phyloP scores from a whole-genome alignment of 257 asterid genomes.

The Schizonepeta tenuifolia region DNA sequence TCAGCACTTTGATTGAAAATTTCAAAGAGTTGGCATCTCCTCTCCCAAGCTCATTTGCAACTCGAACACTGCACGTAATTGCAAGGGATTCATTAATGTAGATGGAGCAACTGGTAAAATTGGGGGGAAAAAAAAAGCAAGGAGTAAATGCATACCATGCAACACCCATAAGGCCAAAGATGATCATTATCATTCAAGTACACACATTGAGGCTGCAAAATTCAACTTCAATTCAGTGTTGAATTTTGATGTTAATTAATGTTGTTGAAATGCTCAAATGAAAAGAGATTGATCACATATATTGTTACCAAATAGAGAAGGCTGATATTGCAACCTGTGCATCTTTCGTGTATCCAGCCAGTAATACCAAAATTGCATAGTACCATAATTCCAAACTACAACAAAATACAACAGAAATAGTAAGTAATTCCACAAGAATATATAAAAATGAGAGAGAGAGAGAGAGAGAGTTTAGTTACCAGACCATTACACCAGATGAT shows the following conservation, averaged over 20 bases:
- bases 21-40: constrained; percentile 62
- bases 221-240: not conserved
- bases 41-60: constrained; percentile 68
- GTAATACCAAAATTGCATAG: constrained; percentile 45
- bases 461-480: constrained; percentile 18
- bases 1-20: constrained; percentile 59
- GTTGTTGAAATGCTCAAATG: not conserved
- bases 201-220: constrained; percentile 54
- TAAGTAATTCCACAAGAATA: not conserved
- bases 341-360: constrained; percentile 51
- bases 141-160: constrained; percentile 45
- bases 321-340: constrained; percentile 51
- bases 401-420: not conserved
- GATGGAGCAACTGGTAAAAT: not conserved
- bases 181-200: constrained; percentile 55
- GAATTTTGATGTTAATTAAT: not conserved
- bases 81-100: not conserved
- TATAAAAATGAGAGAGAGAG: not conserved
- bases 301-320: constrained; percentile 49
- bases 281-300: not conserved
- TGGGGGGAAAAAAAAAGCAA: too few species aligned
- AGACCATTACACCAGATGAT: constrained; percentile 38
- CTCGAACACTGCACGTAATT: not conserved
- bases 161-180: constrained; percentile 64
- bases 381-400: constrained; percentile 58